phyloP scores from a whole-genome alignment of 768 basidiomycete genomes.

The Hortiboletus campestris region DNA sequence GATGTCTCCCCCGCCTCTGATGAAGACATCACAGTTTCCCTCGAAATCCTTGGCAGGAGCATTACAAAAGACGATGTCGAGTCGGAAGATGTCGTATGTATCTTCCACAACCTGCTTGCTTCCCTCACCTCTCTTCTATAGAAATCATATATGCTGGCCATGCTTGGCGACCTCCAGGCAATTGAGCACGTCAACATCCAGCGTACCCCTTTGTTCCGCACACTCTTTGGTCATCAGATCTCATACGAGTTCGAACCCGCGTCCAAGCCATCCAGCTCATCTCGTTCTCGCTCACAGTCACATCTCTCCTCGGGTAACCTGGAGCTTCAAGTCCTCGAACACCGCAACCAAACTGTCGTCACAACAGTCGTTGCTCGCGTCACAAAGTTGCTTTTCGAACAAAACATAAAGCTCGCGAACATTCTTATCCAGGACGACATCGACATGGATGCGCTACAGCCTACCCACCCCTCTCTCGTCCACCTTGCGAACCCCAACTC shows the following conservation, averaged over 20 bases:
- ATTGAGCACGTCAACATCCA: slow-evolving; percentile 31
- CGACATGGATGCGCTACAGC: slow-evolving; percentile 15
- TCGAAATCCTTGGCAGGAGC: slow-evolving; percentile 42
- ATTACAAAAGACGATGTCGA: slow-evolving; percentile 44
- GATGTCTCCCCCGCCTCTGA: slow-evolving; percentile 27
- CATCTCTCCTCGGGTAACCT: slow-evolving; percentile 8
- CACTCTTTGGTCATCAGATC: slow-evolving; percentile 28
- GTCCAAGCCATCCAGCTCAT: slow-evolving; percentile 11
- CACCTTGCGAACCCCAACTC: slow-evolving; percentile 31
- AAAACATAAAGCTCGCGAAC: slow-evolving; percentile 42
- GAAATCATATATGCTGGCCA: slow-evolving; percentile 44
- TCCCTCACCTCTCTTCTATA: slow-evolving; percentile 19
- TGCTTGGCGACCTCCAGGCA: slow-evolving; percentile 39
- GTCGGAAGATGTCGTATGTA: slow-evolving; percentile 46
- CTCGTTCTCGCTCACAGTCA: slow-evolving; percentile 16
- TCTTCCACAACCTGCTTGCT: neutral
- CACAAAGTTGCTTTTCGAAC: slow-evolving; percentile 45
- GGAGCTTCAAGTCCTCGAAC: slow-evolving; percentile 37
- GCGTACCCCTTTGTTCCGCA: slow-evolving; percentile 42
- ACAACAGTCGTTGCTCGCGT: slow-evolving; percentile 49
- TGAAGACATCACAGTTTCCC: slow-evolving; percentile 32
- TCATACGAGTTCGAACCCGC: slow-evolving; percentile 23
- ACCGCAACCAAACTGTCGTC: slow-evolving; percentile 38
- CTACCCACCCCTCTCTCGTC: slow-evolving; percentile 15
- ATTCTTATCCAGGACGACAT: slow-evolving; percentile 28